These are phyloP conservation scores for Rasamsonia emersonii DNA, from an alignment of 2,329 filamentous ascomycete species.

Conservation along the genomic window DNA sequence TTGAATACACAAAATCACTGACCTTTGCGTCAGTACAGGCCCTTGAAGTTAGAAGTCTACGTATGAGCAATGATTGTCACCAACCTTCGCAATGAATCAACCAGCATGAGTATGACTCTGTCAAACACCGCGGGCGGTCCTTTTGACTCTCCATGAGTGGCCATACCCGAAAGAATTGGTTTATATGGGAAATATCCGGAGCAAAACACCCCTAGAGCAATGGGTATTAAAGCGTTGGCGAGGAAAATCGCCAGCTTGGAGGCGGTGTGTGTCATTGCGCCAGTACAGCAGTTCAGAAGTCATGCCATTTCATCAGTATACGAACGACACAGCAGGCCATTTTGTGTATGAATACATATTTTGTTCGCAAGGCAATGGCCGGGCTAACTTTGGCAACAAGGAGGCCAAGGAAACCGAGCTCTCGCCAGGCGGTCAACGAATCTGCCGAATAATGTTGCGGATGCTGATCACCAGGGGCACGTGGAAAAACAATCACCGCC, in stretches of 20 bases:
- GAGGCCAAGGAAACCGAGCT: no score
- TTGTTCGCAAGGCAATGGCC: no score
- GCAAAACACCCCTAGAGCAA: slow-evolving; percentile 69
- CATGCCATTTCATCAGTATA: slow-evolving; percentile 6
- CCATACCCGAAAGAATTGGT: slow-evolving; percentile 78
- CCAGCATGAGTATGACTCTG: slow-evolving; percentile 91
- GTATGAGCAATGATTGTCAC: slow-evolving; percentile 1
- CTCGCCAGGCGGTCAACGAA: no score
- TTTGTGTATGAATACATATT: slow-evolving; percentile 1
- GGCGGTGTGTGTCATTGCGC: slow-evolving; percentile 5
- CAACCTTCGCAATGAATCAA: slow-evolving; percentile 86
- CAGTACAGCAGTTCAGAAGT: no score
- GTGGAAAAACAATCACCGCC: no score
- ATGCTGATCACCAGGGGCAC: no score
- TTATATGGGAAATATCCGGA: slow-evolving; percentile 97
- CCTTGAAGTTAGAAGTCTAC: neutral
- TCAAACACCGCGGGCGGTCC: slow-evolving; percentile 68
- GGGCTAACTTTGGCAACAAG: no score
- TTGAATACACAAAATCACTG: slow-evolving; percentile 87
- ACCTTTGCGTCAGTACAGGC: slow-evolving; percentile 11
- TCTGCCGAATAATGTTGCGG: no score
- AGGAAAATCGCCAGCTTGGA: slow-evolving; percentile 42
- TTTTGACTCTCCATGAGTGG: slow-evolving; percentile 50
- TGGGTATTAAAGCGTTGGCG: slow-evolving; percentile 69
- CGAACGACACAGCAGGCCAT: no score